Conservation (phyloP, 495 filamentous ascomycete genomes). For the Penicillium maclennaniae region DNA sequence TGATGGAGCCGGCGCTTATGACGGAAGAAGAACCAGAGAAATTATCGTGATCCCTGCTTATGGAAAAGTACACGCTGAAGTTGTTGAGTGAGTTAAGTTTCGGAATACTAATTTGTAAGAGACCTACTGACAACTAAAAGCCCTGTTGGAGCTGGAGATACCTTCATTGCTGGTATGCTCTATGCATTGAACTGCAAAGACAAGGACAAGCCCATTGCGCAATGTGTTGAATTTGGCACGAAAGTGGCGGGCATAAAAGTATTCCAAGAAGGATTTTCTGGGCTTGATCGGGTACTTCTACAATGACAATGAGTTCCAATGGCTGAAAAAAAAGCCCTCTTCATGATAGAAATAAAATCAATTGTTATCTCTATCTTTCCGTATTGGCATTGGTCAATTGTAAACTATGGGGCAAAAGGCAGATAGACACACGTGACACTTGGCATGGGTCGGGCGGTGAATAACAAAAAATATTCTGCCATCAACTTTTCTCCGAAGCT, state of each 20-base stretch:
- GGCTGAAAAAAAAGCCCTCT: too few relatives aligned
- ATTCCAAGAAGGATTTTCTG: slow-evolving; percentile 59
- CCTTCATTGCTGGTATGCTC: slow-evolving; percentile 69
- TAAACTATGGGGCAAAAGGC: background rate
- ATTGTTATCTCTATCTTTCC: background rate
- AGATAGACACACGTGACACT: slow-evolving; percentile 24
- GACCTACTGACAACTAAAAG: slow-evolving; percentile 34
- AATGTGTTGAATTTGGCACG: slow-evolving; percentile 59
- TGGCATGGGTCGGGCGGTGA: slow-evolving; percentile 26
- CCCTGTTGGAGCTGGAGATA: slow-evolving; percentile 69
- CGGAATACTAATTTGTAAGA: background rate
- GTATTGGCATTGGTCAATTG: background rate
- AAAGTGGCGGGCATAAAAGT: slow-evolving; percentile 66
- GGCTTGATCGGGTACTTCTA: slow-evolving; percentile 38
- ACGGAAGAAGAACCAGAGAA: slow-evolving; percentile 24
- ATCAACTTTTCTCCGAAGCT: slow-evolving; percentile 30
- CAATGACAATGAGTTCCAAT: background rate
- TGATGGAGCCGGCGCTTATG: slow-evolving; percentile 52
- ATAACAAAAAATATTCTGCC: slow-evolving; percentile 43
- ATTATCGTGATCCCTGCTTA: slow-evolving; percentile 46
- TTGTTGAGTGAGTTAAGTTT: slow-evolving; percentile 59
- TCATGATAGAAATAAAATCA: too few relatives aligned
- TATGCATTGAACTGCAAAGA: slow-evolving; percentile 53
- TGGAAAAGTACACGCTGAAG: slow-evolving; percentile 32
- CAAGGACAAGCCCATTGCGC: slow-evolving; percentile 47